Evolutionary conservation across 176 grass and related monocot species (phyloP).

Genomic region (Sorghum bicolor): Sorghum_bicolor_NCBIv3 NC_012870.2:2693001-2693500

Average conservation of each 20-base stretch:
- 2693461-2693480: not conserved
- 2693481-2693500: not conserved
- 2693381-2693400: not conserved
- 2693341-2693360: not conserved
- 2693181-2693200: not conserved
- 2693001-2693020: not conserved
- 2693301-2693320: not conserved
- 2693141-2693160: not conserved
- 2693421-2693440: not conserved
- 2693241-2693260: not conserved
- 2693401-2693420: not conserved
- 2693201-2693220: not conserved
- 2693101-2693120: not conserved
- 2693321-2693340: not conserved
- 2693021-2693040: not conserved
- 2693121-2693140: not conserved
- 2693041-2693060: not conserved
- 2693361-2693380: not conserved
- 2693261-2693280: not conserved
- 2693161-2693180: not conserved
- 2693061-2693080: not conserved
- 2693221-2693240: not conserved
- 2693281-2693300: not conserved
- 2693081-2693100: too few relatives aligned
- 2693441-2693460: not conserved